Base-by-base conservation (phyloP, 139 green algal species). In the Ettlia oleoabundans region DNA sequence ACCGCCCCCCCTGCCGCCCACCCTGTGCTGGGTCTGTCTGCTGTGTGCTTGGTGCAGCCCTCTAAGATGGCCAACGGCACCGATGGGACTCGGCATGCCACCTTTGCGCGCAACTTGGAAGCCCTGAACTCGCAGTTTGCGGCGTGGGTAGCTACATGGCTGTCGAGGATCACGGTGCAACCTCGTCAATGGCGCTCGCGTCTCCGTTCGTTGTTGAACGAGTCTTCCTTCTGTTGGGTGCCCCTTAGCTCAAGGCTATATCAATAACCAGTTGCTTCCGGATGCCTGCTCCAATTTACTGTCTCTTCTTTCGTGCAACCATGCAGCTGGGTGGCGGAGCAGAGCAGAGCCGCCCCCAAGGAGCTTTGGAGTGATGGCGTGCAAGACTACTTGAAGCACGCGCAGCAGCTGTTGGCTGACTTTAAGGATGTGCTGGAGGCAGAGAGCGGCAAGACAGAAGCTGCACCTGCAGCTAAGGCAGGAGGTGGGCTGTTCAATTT, bases 281-380 rank as follows among this genome's bases (percentile, higher is more conserved):
- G n/a, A n/a, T n/a, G n/a, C n/a, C n/a, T n/a, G n/a, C n/a, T n/a
- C n/a, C n/a, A n/a, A n/a, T n/a, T n/a, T n/a, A n/a, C n/a, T n/a
- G n/a, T n/a, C n/a, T n/a, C n/a, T n/a, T n/a, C n/a, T n/a, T n/a
- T n/a, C n/a, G n/a, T n/a, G n/a, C n/a, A n/a, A n/a, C n/a, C n/a
- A n/a, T 65, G 65, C 81, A 92, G 86, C 21, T 92, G 86, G 84
- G 67, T 92, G 26, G 33, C 78, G 21, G 30, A 72, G 26, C 52
- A 83, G 47, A 58, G 53, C 4, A 32, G 21, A 18, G 13, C 65
- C 18, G 43, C 86, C 3, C 38, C 42, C 1, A 82, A 63, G 18
- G 86, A 89, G 67, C 51, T 91, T 61, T 92, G 88, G 88, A 87
- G 53, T 2, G 84, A 86, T 41, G 88, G 88, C 1, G 88, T 89